These are phyloP conservation scores for Viscum album DNA, from an alignment of 177 flowering plant genomes.

Conservation along the genomic window DNA sequence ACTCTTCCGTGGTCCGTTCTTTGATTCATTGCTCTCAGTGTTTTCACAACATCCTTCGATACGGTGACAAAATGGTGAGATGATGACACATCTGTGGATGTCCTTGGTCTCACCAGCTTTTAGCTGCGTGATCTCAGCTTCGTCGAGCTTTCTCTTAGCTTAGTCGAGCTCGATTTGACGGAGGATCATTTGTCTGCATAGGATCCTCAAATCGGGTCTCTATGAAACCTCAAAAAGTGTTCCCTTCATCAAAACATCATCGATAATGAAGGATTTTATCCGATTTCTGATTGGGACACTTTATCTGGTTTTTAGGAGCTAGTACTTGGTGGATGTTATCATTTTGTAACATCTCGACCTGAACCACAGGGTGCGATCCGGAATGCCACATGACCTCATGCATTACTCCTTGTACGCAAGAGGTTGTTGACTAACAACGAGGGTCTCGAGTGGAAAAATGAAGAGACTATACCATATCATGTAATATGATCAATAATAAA, in stretches of 20 bases:
- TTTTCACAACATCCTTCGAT: slow-evolving; percentile 3
- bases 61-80: slow-evolving; percentile 17
- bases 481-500: too few species aligned
- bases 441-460: too few species aligned
- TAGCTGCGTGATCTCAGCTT: slow-evolving; percentile 77
- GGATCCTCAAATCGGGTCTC: slow-evolving; percentile 61
- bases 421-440: too few species aligned
- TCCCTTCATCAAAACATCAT: slow-evolving; percentile 82
- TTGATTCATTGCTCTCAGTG: too few species aligned
- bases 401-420: too few species aligned
- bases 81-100: slow-evolving; percentile 23
- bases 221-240: slow-evolving; percentile 64
- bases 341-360: too few species aligned
- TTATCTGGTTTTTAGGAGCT: slow-evolving; percentile 66
- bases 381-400: too few species aligned
- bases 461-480: too few species aligned
- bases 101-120: slow-evolving; percentile 74
- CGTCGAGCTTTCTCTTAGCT: slow-evolving; percentile 48
- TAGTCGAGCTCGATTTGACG: slow-evolving; percentile 75
- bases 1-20: too few species aligned
- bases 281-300: slow-evolving; percentile 46
- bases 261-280: slow-evolving; percentile 51
- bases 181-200: slow-evolving; percentile 57
- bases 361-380: too few species aligned
- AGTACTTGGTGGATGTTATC: too few species aligned